Conservation (phyloP, 305 asterid species). For the Ilex paraguariensis region DNA sequence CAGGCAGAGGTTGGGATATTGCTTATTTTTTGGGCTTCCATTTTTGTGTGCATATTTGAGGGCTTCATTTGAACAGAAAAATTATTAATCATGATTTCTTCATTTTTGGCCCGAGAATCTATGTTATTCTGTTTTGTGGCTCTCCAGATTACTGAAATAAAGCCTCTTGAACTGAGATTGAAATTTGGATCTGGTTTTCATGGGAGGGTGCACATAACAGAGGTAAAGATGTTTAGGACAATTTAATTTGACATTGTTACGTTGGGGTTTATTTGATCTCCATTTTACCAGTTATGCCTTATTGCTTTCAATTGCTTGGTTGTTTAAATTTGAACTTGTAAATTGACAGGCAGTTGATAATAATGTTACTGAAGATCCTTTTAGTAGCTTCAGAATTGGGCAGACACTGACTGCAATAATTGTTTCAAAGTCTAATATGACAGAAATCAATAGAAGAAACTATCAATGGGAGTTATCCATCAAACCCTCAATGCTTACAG, state of each 20-base stretch:
- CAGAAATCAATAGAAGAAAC: slow-evolving; percentile 39
- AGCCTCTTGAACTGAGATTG: slow-evolving; percentile 78
- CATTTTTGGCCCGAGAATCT: not conserved
- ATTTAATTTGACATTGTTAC: not conserved
- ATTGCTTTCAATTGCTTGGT: too few species aligned
- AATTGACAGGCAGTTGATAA: slow-evolving; percentile 62
- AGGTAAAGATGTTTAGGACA: slow-evolving; percentile 35
- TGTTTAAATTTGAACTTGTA: slow-evolving; percentile 1
- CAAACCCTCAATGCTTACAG: slow-evolving; percentile 69
- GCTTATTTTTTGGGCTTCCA: not conserved
- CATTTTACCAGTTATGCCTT: too few species aligned
- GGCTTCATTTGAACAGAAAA: too few species aligned
- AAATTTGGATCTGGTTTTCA: slow-evolving; percentile 82
- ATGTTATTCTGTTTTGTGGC: slow-evolving; percentile 7
- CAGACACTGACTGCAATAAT: slow-evolving; percentile 74
- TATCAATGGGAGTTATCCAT: slow-evolving; percentile 73
- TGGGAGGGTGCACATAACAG: slow-evolving; percentile 91
- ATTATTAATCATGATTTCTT: not conserved
- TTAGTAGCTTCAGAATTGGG: slow-evolving; percentile 59
- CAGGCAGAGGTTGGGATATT: slow-evolving; percentile 70
- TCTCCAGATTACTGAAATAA: slow-evolving; percentile 83
- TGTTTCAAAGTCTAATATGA: slow-evolving; percentile 56
- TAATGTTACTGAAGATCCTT: slow-evolving; percentile 57
- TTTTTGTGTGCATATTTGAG: not conserved
- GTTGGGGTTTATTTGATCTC: too few species aligned